phyloP scores from a whole-genome alignment of 2,329 filamentous ascomycete genomes.

The Diaporthe amygdali region DNA sequence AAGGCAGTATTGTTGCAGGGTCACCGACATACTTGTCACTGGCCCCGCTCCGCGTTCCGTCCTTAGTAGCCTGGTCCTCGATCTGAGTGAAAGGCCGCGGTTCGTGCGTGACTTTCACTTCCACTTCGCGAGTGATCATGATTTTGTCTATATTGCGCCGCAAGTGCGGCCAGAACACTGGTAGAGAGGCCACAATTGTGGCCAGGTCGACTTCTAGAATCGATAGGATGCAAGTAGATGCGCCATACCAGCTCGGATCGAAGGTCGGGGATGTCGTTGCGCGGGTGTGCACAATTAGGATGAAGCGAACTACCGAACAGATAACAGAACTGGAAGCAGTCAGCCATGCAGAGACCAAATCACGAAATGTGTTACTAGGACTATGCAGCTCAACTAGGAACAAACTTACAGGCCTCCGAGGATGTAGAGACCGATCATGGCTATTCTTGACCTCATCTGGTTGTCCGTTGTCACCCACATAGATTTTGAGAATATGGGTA shows the following conservation, averaged over 20 bases:
- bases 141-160: constrained; percentile 31
- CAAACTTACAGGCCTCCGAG: constrained; percentile 26
- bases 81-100: constrained; percentile 15
- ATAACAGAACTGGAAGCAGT: constrained; percentile 26
- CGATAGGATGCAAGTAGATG: constrained; percentile 30
- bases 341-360: too few species aligned
- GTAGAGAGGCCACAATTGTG: constrained; percentile 33
- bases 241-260: constrained; percentile 35
- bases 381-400: background rate
- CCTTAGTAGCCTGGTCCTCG: background rate
- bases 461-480: constrained; percentile 21
- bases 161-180: constrained; percentile 37
- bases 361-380: too few species aligned
- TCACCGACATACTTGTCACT: background rate
- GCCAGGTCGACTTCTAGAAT: constrained; percentile 35
- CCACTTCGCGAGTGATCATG: constrained; percentile 34
- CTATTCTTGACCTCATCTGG: constrained; percentile 10
- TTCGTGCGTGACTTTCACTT: constrained; percentile 27
- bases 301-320: constrained; percentile 31
- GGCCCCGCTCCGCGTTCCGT: background rate
- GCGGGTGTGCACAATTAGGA: constrained; percentile 28
- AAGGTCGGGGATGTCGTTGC: constrained; percentile 29
- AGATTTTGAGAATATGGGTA: constrained; percentile 18
- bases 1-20: background rate
- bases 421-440: constrained; percentile 14